A percentile compares a stretch with the other conserved stretches of the same genome.
phyloP scores from a whole-genome alignment of 768 basidiomycete genomes.

The Hemileccinum rubropunctum region DNA sequence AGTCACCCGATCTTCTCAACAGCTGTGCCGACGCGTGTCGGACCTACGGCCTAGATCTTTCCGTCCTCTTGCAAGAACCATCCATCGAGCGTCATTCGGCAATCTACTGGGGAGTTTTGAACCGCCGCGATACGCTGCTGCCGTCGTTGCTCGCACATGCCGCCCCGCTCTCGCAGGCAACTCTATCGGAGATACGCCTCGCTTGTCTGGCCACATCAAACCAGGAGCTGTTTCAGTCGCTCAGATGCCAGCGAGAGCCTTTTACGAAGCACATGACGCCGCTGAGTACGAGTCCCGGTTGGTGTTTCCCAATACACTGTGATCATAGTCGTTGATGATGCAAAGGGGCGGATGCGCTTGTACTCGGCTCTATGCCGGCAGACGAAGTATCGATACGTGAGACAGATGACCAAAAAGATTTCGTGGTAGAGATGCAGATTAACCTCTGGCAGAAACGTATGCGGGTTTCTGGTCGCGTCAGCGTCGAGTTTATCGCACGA shows the following conservation, averaged over 20 bases:
- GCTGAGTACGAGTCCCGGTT: slow-evolving; percentile 13
- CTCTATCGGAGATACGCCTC: slow-evolving; percentile 58
- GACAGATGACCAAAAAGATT: slow-evolving; percentile 47
- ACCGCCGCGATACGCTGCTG: slow-evolving; percentile 41
- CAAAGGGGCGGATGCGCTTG: slow-evolving; percentile 46
- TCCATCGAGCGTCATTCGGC: slow-evolving; percentile 65
- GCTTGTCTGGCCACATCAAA: slow-evolving; percentile 49
- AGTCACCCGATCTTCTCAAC: slow-evolving; percentile 21
- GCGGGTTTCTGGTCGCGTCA: slow-evolving; percentile 53
- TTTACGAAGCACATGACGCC: slow-evolving; percentile 10
- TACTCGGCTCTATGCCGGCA: slow-evolving; percentile 42
- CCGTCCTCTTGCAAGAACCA: slow-evolving; percentile 56
- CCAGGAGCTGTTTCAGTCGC: slow-evolving; percentile 25
- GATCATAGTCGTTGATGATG: background rate
- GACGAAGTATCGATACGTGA: slow-evolving; percentile 60
- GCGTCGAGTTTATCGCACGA: slow-evolving; percentile 64
- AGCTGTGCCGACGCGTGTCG: slow-evolving; percentile 59
- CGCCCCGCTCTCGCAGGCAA: slow-evolving; percentile 38
- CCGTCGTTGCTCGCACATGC: slow-evolving; percentile 54
- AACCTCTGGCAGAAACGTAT: slow-evolving; percentile 70
- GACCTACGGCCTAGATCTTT: slow-evolving; percentile 47
- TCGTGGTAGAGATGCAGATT: slow-evolving; percentile 43
- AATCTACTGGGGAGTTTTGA: slow-evolving; percentile 73
- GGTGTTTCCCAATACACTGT: background rate
- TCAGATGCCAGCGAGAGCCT: slow-evolving; percentile 15